These are phyloP conservation scores for Fusarium coffeatum DNA, from an alignment of 2,329 filamentous ascomycete species.

Conservation along the genomic window DNA sequence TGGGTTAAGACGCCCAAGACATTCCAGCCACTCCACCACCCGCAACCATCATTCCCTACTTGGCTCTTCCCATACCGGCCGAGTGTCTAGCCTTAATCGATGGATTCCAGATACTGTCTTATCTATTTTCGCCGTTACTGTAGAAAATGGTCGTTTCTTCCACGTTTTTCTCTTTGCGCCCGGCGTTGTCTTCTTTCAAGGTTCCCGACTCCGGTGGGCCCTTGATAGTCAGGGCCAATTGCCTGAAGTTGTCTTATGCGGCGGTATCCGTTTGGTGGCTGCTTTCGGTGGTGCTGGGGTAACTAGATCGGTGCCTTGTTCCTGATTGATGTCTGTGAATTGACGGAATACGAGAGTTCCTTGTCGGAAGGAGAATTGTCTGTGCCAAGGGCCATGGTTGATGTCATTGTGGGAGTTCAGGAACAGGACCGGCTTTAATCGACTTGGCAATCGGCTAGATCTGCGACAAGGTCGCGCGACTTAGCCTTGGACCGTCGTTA, in stretches of 20 bases:
- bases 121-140: background rate
- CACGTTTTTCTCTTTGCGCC: conserved; percentile 8
- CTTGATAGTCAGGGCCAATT: conserved; percentile 28
- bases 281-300: conserved; percentile 12
- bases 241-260: background rate
- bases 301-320: background rate
- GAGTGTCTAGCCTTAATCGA: background rate
- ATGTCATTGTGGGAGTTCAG: background rate
- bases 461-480: background rate
- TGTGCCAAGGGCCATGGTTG: background rate
- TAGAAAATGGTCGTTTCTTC: background rate
- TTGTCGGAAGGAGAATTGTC: background rate
- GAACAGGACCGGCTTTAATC: background rate
- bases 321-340: background rate
- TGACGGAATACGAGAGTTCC: background rate
- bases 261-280: conserved; percentile 7
- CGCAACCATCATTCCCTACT: conserved; percentile 27
- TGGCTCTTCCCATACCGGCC: background rate
- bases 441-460: background rate
- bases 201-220: background rate
- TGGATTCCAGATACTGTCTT: background rate
- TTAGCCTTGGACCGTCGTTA: too few relatives aligned
- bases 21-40: conserved; percentile 37
- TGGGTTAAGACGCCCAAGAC: conserved; percentile 24
- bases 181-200: background rate